These are phyloP conservation scores for Phyllostachys edulis DNA, from an alignment of 176 grass and related monocot genomes.

Conservation along the genomic window DNA sequence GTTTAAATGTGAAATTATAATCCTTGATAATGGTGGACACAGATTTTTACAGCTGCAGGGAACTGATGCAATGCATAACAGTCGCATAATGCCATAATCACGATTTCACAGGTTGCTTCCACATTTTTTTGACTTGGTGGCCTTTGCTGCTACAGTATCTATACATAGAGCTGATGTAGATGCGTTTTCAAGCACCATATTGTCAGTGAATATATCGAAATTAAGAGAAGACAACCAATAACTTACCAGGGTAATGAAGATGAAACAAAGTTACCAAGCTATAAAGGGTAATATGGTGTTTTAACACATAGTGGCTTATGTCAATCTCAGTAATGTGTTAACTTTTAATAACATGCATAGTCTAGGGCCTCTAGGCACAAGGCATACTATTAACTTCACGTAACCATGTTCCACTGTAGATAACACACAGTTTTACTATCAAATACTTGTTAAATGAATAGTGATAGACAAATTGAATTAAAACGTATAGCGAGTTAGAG, in stretches of 20 bases:
- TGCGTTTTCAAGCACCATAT: not conserved
- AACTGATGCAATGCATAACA: not conserved
- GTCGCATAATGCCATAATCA: not conserved
- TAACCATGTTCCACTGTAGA: conserved; percentile 18
- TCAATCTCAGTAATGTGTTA: not conserved
- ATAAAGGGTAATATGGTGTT: not conserved
- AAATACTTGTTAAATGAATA: not conserved
- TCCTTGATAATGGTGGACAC: conserved; percentile 1
- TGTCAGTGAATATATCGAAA: not conserved
- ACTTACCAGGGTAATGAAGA: conserved; percentile 7
- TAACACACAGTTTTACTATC: conserved; percentile 3
- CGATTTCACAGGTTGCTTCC: not conserved
- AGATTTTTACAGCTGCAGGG: not conserved
- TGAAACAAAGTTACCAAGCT: not conserved
- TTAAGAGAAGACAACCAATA: not conserved
- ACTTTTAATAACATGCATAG: conserved; percentile 7
- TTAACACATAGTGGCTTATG: not conserved
- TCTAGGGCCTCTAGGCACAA: not conserved
- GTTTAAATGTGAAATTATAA: conserved; percentile 9
- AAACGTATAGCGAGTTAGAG: not conserved
- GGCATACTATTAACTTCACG: not conserved
- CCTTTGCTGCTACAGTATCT: not conserved
- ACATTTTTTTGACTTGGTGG: not conserved
- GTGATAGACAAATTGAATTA: not conserved
- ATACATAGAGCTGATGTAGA: not conserved